Evolutionary conservation across 75 land plant genomes (phyloP).

Genomic region (Picea sitchensis): DNA sequence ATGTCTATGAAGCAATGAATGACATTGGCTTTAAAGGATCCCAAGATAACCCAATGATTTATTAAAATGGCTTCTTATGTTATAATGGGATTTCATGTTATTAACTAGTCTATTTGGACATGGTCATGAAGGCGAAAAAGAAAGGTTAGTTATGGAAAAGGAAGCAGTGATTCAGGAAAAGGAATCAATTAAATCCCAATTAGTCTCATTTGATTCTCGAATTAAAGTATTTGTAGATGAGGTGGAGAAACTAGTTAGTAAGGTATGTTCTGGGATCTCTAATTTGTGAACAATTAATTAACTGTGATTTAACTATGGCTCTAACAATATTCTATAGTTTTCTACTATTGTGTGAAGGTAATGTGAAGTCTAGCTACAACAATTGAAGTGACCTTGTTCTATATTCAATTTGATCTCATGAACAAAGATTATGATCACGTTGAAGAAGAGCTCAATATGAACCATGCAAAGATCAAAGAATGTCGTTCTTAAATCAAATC

Average conservation of each 20-base stretch:
- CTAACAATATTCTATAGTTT: too few relatives aligned
- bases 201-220: constrained; percentile 38
- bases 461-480: too few relatives aligned
- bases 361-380: not conserved
- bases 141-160: constrained; percentile 83
- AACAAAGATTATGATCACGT: constrained; percentile 55
- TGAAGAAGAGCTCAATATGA: constrained; percentile 55
- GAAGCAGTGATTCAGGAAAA: constrained; percentile 77
- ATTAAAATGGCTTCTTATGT: constrained; percentile 3
- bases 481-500: constrained; percentile 69
- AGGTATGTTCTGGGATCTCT: constrained; percentile 39
- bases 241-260: constrained; percentile 35
- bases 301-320: not conserved
- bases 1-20: constrained; percentile 59
- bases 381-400: not conserved
- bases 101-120: constrained; percentile 20
- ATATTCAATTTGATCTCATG: constrained; percentile 52
- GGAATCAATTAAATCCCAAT: constrained; percentile 49
- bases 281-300: too few relatives aligned
- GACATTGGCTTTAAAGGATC: constrained; percentile 60
- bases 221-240: constrained; percentile 51
- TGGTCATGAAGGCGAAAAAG: constrained; percentile 78
- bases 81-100: not conserved
- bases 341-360: not conserved
- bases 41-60: constrained; percentile 46